A percentile compares a stretch with the other conserved stretches of the same genome.
Conservation (phyloP, 495 filamentous ascomycete species). For the Opeltia flavorubescens region DNA sequence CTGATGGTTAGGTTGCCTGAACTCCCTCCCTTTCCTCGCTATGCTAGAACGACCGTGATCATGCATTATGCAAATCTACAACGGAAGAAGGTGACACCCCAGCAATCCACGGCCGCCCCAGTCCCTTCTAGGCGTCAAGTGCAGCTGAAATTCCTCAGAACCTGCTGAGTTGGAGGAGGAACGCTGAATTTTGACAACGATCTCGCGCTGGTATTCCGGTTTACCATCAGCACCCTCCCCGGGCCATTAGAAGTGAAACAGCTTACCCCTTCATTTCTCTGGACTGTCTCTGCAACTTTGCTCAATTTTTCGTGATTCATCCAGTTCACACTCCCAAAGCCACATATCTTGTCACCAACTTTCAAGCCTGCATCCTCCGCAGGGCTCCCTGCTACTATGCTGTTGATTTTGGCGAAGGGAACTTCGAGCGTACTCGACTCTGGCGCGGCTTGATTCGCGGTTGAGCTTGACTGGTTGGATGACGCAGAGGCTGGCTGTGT, state of each 20-base stretch:
- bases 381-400: conserved; percentile 62
- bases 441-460: conserved; percentile 6
- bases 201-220: not conserved
- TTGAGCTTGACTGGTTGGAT: conserved; percentile 15
- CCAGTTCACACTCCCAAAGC: conserved; percentile 70
- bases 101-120: conserved; percentile 85
- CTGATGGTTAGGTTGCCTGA: not conserved
- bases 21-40: not conserved
- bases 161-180: conserved; percentile 5
- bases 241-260: not conserved
- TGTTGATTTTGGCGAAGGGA: conserved; percentile 86
- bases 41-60: not conserved
- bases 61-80: conserved; percentile 24
- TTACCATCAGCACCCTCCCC: too few relatives aligned
- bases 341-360: conserved; percentile 66
- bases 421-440: conserved; percentile 36
- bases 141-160: conserved; percentile 47
- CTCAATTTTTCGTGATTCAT: conserved; percentile 73
- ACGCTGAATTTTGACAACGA: conserved; percentile 35
- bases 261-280: conserved; percentile 82
- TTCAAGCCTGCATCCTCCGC: conserved; percentile 73
- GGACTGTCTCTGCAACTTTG: conserved; percentile 72
- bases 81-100: conserved; percentile 77
- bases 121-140: conserved; percentile 55
- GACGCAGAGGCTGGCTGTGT: conserved; percentile 21